Conservation (phyloP, 78 protist species). For the Creolimax fragrantissima region DNA sequence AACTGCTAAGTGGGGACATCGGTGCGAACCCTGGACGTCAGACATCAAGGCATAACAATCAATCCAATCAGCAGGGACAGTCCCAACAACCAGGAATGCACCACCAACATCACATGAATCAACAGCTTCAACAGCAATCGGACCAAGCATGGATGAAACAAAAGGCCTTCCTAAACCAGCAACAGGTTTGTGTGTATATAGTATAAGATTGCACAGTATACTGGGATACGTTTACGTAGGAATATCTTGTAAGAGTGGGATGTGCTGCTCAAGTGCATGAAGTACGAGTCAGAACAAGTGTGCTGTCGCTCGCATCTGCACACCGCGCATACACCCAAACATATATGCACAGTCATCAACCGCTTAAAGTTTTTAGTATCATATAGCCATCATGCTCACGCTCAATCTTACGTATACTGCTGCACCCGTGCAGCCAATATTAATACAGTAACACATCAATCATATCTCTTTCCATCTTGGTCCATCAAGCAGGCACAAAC, state of each 20-base stretch:
- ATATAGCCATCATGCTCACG: neutral
- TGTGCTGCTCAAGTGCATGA: neutral
- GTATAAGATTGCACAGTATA: neutral
- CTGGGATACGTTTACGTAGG: neutral
- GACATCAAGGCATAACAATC: neutral
- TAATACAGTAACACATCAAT: too few species aligned
- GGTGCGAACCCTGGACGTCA: neutral
- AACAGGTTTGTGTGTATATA: neutral
- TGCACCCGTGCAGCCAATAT: too few species aligned
- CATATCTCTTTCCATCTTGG: too few species aligned
- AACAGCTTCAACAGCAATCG: neutral
- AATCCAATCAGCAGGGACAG: neutral
- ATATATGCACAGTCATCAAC: neutral
- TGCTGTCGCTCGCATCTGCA: neutral
- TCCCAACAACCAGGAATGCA: neutral
- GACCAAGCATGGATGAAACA: neutral
- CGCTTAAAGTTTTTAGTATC: neutral
- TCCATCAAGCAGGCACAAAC: too few species aligned
- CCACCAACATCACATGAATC: neutral
- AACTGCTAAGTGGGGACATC: neutral
- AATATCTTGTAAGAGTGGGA: neutral
- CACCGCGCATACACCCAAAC: neutral
- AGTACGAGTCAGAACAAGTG: neutral
- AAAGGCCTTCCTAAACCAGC: neutral
- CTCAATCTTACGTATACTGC: too few species aligned